Conservation (phyloP, 192 early-diverging fungal species). For the Backusella morwellensis region DNA sequence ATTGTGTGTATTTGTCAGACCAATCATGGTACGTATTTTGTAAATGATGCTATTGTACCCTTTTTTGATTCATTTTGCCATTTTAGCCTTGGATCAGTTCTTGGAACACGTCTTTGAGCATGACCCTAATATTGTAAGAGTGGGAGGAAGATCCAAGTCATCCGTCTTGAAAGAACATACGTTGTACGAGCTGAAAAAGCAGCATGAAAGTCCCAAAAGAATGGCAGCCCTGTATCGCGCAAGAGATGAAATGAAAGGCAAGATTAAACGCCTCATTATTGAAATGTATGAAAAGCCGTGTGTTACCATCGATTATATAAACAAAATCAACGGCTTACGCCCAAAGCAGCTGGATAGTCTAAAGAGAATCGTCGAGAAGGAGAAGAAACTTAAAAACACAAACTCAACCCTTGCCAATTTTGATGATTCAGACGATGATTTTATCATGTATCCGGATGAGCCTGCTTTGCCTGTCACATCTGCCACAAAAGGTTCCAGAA, state of each 20-base stretch:
- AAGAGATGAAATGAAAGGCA: slow-evolving; percentile 28
- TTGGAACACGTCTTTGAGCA: slow-evolving; percentile 41
- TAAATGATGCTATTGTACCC: background rate
- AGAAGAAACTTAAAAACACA: background rate
- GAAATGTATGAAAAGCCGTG: slow-evolving; percentile 48
- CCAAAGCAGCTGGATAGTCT: slow-evolving; percentile 40
- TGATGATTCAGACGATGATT: slow-evolving; percentile 32
- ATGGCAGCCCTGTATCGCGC: slow-evolving; percentile 21
- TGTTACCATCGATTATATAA: slow-evolving; percentile 35
- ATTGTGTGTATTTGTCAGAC: slow-evolving; percentile 59
- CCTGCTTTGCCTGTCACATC: background rate
- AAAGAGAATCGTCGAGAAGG: slow-evolving; percentile 32
- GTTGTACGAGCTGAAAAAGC: slow-evolving; percentile 38
- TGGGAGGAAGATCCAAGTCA: slow-evolving; percentile 51
- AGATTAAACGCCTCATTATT: slow-evolving; percentile 32
- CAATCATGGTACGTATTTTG: slow-evolving; percentile 45
- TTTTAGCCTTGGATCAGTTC: slow-evolving; percentile 38
- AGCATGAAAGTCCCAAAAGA: slow-evolving; percentile 26
- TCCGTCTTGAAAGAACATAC: slow-evolving; percentile 28
- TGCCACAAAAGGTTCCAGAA: background rate
- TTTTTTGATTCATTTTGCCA: background rate
- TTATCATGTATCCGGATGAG: slow-evolving; percentile 17
- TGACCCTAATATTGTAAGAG: slow-evolving; percentile 43
- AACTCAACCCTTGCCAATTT: background rate
- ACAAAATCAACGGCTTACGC: slow-evolving; percentile 24